A percentile compares a stretch with the other conserved stretches of the same genome.
These are phyloP conservation scores for Oryza nivara DNA, from an alignment of 176 grass and related monocot species.

Conservation along the genomic window DNA sequence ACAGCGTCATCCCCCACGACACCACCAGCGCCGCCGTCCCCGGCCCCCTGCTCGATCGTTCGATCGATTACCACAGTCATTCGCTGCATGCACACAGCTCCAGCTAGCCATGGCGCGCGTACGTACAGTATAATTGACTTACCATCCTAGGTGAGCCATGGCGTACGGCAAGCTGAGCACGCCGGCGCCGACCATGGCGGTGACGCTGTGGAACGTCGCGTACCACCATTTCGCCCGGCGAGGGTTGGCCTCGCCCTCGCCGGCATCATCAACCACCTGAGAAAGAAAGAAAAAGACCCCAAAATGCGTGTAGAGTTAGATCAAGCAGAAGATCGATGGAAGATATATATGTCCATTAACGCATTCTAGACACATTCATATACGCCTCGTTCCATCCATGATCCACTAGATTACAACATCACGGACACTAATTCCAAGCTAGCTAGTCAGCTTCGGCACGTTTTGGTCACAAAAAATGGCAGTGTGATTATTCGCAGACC, in stretches of 20 bases:
- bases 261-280: constrained; percentile 45
- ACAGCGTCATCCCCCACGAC: constrained; percentile 83
- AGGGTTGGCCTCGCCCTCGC: constrained; percentile 10
- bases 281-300: not conserved
- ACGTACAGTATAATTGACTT: not conserved
- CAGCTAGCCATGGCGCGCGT: too few relatives aligned
- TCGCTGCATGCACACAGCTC: too few relatives aligned
- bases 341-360: too few relatives aligned
- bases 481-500: constrained; percentile 30
- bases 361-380: not conserved
- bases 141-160: constrained; percentile 74
- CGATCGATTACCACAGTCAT: too few relatives aligned
- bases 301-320: not conserved
- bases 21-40: constrained; percentile 55
- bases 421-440: not conserved
- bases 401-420: not conserved
- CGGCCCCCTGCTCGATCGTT: constrained; percentile 36
- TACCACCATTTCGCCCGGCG: constrained; percentile 74
- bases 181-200: constrained; percentile 77
- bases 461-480: not conserved
- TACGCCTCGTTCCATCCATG: not conserved
- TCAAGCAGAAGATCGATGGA: too few relatives aligned
- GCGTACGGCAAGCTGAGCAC: constrained; percentile 77
- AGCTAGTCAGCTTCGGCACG: not conserved
- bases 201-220: constrained; percentile 73